Conservation (phyloP, 345 rosid genomes). For the Brassica juncea region DNA sequence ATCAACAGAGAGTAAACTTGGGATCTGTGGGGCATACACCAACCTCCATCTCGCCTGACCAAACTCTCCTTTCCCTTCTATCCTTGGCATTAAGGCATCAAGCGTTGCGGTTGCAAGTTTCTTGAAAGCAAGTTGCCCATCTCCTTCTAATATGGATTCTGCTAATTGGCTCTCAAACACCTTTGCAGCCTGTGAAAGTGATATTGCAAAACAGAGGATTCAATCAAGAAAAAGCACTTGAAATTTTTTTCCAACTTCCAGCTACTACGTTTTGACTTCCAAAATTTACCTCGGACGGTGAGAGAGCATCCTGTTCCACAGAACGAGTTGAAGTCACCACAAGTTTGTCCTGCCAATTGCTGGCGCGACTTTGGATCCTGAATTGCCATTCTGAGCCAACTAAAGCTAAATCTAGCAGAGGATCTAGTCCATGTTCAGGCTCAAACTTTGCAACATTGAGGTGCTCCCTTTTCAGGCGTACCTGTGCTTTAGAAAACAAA, state of each 20-base stretch:
- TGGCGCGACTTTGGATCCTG: conserved; percentile 93
- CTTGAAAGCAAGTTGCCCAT: conserved; percentile 94
- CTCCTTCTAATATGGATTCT: conserved; percentile 94
- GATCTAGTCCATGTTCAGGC: conserved; percentile 91
- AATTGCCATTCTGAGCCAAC: conserved; percentile 99
- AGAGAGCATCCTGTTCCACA: conserved; percentile 91
- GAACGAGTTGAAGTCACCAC: conserved; percentile 91
- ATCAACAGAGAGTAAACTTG: conserved; percentile 94
- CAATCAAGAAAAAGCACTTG: neutral
- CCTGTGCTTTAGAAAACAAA: conserved; percentile 51
- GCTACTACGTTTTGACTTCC: neutral
- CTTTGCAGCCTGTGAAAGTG: conserved; percentile 72
- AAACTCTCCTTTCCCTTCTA: conserved; percentile 96
- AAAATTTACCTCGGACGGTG: conserved; percentile 80
- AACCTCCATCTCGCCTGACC: conserved; percentile 99
- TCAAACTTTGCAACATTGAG: conserved; percentile 91
- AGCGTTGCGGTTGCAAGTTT: conserved; percentile 98
- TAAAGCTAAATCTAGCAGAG: conserved; percentile 88
- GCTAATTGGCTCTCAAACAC: conserved; percentile 95
- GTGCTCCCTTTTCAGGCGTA: conserved; percentile 92
- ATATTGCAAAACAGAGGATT: neutral
- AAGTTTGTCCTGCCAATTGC: conserved; percentile 96
- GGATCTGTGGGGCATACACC: conserved; percentile 98
- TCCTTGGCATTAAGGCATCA: conserved; percentile 88
- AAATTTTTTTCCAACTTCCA: neutral